Evolutionary conservation across 305 asterid species (phyloP).

Genomic region (Fraxinus baroniana): DNA sequence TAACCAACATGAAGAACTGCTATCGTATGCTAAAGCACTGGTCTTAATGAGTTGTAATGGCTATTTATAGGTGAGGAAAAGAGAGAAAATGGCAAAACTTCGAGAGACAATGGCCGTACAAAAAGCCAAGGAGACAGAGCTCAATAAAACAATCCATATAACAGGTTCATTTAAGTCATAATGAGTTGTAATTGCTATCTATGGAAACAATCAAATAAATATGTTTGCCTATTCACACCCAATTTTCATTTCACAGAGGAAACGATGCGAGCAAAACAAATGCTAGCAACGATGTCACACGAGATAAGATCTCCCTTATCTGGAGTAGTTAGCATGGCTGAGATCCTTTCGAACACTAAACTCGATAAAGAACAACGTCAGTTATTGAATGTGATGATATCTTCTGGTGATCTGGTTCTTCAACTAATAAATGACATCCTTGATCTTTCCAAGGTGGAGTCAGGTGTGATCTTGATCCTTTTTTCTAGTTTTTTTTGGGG

Average conservation of each 20-base stretch:
- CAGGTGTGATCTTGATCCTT: conserved; percentile 49
- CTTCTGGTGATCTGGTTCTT: conserved; percentile 90
- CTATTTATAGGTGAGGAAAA: conserved; percentile 56
- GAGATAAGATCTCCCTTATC: conserved; percentile 94
- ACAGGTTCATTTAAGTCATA: conserved; percentile 46
- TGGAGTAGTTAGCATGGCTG: conserved; percentile 94
- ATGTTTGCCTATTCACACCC: conserved; percentile 4
- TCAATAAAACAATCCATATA: conserved; percentile 83
- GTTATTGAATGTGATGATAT: conserved; percentile 71
- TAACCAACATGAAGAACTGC: background rate
- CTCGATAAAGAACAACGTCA: conserved; percentile 81
- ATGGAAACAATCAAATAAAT: background rate
- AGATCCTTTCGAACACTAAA: conserved; percentile 78
- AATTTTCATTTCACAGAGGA: conserved; percentile 56
- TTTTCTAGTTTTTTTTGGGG: background rate
- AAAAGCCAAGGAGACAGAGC: conserved; percentile 91
- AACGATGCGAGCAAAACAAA: conserved; percentile 92
- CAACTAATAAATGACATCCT: conserved; percentile 88
- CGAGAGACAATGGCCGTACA: conserved; percentile 93
- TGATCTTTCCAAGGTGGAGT: conserved; percentile 91
- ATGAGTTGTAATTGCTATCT: background rate
- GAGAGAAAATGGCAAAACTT: conserved; percentile 84
- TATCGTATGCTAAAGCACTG: background rate
- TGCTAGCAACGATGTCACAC: conserved; percentile 97
- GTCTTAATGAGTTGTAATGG: background rate